These are phyloP conservation scores for Fomitopsis pulvina DNA, from an alignment of 768 basidiomycete species.

Conservation along the genomic window DNA sequence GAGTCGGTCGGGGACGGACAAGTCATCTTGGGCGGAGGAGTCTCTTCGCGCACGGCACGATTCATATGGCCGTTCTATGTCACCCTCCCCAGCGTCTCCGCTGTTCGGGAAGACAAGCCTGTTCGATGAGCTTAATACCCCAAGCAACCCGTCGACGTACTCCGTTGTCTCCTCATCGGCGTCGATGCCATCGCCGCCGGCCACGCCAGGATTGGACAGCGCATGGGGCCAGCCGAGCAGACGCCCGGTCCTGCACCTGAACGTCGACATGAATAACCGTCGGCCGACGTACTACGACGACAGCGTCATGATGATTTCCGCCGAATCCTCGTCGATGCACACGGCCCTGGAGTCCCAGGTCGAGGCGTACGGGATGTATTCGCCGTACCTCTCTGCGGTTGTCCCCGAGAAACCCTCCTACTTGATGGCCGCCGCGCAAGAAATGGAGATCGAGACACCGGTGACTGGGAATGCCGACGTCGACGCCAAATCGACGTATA, in stretches of 20 bases:
- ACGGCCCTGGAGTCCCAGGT: conserved; percentile 53
- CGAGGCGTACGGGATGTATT: conserved; percentile 31
- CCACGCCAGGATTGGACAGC: conserved; percentile 42
- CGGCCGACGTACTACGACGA: conserved; percentile 42
- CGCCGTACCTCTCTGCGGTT: conserved; percentile 15
- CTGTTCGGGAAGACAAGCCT: conserved; percentile 22
- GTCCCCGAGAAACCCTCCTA: conserved; percentile 17
- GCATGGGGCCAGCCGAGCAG: conserved; percentile 6
- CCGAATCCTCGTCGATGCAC: conserved; percentile 60
- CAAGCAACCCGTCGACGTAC: conserved; percentile 35
- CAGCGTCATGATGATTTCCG: conserved; percentile 37
- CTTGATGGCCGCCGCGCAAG: conserved; percentile 9
- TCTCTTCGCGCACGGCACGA: conserved; percentile 9
- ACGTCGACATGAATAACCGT: conserved; percentile 48
- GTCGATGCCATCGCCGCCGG: conserved; percentile 41
- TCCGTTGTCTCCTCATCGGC: conserved; percentile 39
- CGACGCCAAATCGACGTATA: conserved; percentile 13
- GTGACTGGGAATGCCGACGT: conserved; percentile 15
- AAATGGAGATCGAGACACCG: conserved; percentile 17
- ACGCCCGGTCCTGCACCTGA: conserved; percentile 30
- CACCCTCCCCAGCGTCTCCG: conserved; percentile 14
- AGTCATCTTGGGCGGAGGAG: conserved; percentile 14
- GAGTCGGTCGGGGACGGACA: conserved; percentile 11
- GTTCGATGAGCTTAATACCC: conserved; percentile 19
- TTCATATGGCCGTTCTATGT: conserved; percentile 13